Evolutionary conservation across 2,329 filamentous ascomycete genomes (phyloP), one percentile per base, ranked within the genome.

Genomic region (Dendrostoma leiphaemia): DNA sequence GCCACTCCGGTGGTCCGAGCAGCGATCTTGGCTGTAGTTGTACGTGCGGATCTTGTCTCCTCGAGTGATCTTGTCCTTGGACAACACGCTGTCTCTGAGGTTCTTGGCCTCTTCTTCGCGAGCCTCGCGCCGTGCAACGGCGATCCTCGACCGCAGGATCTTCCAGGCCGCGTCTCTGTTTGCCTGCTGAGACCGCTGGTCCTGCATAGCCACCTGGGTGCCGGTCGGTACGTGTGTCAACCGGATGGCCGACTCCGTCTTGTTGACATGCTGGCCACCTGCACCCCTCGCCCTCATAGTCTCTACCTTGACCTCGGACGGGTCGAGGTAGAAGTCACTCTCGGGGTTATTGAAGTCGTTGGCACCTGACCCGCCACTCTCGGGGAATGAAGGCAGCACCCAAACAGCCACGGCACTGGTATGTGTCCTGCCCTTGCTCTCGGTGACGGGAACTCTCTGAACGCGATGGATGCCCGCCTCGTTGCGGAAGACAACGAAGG

Each of bases 251-350:
- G 91, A 96, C 74, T 99, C 94, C 0, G 94, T 99, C 70, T 93
- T 97, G 74, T 99, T 99, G 67, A 99, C 94, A 72, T 99, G 94
- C 74, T 99, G 94, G 1, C 94, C 94, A 29, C 94, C 94, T 0
- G 94, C 93, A 56, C 94, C 94, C 43, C 90, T 79, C 0, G 94
- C 91, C 15, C 92, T 83, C 92, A 97, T 96, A 57, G 91, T 90
- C 67, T 99, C 94, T 19, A 84, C 78, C 48, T 81, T 81, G 23
- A 99, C 91, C 56, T 99, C 93, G 57, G 85, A 80, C 6, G 89
- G 84, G 65, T 95, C 84, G 56, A 99, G 80, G 73, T 92, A 96
- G 73, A 96, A 97, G 67, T 97, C 89, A 70, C 90, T 96, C 53
- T 86, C 87, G 0, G 93, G 93, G 64, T 97, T 88, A 58, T 93